Base-by-base conservation (phyloP, 352 stramenopile species). In the Blastocystis sp. region DNA sequence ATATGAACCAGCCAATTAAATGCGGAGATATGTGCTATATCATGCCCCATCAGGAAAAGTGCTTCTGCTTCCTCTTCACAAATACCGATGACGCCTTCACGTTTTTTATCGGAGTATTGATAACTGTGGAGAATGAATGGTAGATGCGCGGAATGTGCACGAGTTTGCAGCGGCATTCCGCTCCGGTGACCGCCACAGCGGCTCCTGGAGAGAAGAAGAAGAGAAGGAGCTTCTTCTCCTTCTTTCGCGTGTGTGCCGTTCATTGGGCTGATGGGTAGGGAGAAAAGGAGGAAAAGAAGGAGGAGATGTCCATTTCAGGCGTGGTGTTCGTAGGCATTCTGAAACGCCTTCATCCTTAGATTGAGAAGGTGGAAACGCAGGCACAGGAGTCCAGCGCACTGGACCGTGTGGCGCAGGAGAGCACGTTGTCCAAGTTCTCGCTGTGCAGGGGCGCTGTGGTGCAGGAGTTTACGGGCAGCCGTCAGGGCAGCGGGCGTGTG, bases 51-150 rank as follows among this genome's bases (percentile, higher is more conserved):
- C n/a, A 65, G 34, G 40, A 81, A 11, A 7, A 54, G 45, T 81
- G 45, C 19, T 81, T 81, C 52, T 81, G 71, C 40, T 64, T 81
- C 42, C 21, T 81, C 6, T 81, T 81, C 68, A 28, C 71, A 19
- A 40, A 64, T 81, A 19, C 14, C 4, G 52, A 48, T 65, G 71
- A 81, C 63, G 71, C 71, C 6, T n/a, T 64, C 17, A 66, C n/a
- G 43, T 81, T 81, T 65, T 59, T 3, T 1, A 66, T 45, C 14
- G 71, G 71, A 66, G 71, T 81, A 42, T n/a, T 11, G 7, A n/a
- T 60, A 42, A 0, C 19, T 19, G n/a, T 21, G 24, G 42, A 17
- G 7, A 9, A 3, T 45, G 28, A 64, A 1, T 6, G 0, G 64
- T 63, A 79, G 69, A 79, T 79, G 69, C 63, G 62, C 11, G 69